These are phyloP conservation scores for Trametes hirsuta DNA, from an alignment of 1,284 basidiomycete species.

Conservation along the genomic window DNA sequence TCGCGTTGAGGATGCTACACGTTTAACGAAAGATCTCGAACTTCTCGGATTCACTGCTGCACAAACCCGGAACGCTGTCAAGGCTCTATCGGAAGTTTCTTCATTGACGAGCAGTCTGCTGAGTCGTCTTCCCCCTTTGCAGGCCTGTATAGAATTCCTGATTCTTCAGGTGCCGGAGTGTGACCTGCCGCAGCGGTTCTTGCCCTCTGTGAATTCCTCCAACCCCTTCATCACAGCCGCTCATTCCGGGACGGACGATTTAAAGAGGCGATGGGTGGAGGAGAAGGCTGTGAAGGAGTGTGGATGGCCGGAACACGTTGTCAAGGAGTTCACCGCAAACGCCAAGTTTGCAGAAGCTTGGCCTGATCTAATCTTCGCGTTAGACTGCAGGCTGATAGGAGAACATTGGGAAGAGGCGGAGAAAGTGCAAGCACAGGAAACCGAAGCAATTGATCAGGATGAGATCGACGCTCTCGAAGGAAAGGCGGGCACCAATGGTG, in stretches of 20 bases:
- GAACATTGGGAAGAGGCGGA: constrained; percentile 35
- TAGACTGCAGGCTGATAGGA: constrained; percentile 55
- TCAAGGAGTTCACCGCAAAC: constrained; percentile 56
- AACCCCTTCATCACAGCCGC: constrained; percentile 67
- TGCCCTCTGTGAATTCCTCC: constrained; percentile 67
- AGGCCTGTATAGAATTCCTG: constrained; percentile 77
- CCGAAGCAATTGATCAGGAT: constrained; percentile 50
- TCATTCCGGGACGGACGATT: constrained; percentile 62
- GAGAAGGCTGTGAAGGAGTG: constrained; percentile 85
- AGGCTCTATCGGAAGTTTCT: constrained; percentile 58
- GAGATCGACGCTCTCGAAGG: constrained; percentile 77
- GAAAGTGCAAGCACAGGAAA: constrained; percentile 23
- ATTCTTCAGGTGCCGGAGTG: constrained; percentile 79
- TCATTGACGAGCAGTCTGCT: constrained; percentile 55
- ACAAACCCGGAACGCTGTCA: constrained; percentile 54
- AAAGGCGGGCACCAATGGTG: constrained; percentile 42
- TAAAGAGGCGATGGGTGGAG: constrained; percentile 82
- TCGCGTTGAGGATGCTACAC: constrained; percentile 46
- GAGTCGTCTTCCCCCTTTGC: constrained; percentile 50
- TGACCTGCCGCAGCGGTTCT: constrained; percentile 70
- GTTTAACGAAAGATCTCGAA: constrained; percentile 49
- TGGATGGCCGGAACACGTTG: constrained; percentile 79
- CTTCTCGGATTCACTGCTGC: constrained; percentile 57
- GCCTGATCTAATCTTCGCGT: constrained; percentile 51
- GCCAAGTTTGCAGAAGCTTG: constrained; percentile 47